Conservation (phyloP, 2,329 filamentous ascomycete species). For the Trichophyton mentagrophytes region DNA sequence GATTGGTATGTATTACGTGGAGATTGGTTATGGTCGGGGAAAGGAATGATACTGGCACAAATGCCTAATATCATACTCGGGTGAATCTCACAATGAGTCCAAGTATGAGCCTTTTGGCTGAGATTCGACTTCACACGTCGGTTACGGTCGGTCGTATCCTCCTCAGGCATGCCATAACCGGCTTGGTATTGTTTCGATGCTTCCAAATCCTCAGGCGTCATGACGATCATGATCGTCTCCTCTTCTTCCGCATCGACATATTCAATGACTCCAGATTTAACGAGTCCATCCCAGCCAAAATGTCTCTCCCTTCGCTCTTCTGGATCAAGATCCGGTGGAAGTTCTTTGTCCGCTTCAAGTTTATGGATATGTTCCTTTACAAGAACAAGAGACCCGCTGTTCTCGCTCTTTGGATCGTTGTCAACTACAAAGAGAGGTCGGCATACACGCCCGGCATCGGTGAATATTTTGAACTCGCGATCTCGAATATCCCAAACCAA, state of each 20-base stretch:
- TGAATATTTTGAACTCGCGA: slow-evolving; percentile 96
- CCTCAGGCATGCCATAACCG: slow-evolving; percentile 47
- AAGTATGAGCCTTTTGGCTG: slow-evolving; percentile 77
- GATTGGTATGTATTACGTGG: slow-evolving; percentile 98
- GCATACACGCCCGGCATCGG: slow-evolving; percentile 89
- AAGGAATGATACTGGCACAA: slow-evolving; percentile 97
- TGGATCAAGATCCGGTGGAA: slow-evolving; percentile 47
- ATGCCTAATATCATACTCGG: slow-evolving; percentile 98
- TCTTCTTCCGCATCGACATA: slow-evolving; percentile 98
- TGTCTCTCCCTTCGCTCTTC: slow-evolving; percentile 48
- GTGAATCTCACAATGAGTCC: slow-evolving; percentile 98
- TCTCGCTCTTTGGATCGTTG: slow-evolving; percentile 61
- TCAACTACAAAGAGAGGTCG: slow-evolving; percentile 88
- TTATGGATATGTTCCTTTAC: slow-evolving; percentile 71
- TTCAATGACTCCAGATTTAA: slow-evolving; percentile 76
- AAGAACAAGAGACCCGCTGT: slow-evolving; percentile 65
- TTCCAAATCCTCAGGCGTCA: slow-evolving; percentile 92
- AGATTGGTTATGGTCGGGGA: slow-evolving; percentile 96
- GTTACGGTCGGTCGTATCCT: slow-evolving; percentile 61
- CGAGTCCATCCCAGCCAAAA: slow-evolving; percentile 80
- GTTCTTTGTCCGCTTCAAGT: slow-evolving; percentile 59
- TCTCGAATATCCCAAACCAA: slow-evolving; percentile 93
- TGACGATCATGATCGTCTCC: slow-evolving; percentile 97
- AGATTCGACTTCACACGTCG: slow-evolving; percentile 77
- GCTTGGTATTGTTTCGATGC: slow-evolving; percentile 57